Base-by-base conservation (phyloP, 108 stramenopile species). In the Nitzschia putrida region DNA sequence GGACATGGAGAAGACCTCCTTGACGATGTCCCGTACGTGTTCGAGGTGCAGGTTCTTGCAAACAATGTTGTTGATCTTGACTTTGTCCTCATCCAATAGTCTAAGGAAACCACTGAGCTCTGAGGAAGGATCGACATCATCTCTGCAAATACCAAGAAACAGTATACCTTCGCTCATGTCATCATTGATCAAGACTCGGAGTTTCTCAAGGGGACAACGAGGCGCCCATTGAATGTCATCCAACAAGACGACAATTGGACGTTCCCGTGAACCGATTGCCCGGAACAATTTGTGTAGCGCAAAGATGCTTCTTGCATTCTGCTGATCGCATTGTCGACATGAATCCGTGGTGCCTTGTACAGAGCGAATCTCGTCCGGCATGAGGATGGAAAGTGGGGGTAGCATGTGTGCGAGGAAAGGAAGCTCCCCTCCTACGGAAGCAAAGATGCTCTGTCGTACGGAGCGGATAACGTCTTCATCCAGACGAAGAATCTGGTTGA, bases 141-240 rank as follows among this genome's bases (percentile, higher is more conserved):
- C 56, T 22, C 72, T 43, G 45, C 56, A 49, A 2, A 57, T 66
- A 4, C 72, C 63, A 13, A 73, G 13, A 23, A 73, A 57, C 55
- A 73, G 43, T 26, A 66, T 38, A n/a, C 61, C 61, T 22, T 76
- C 56, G 23, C 51, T 64, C 59, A 39, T 47, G 9, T 45, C 47
- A 42, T 69, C 63, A 18, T 26, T 43, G 54, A 67, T 59, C 39
- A 69, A 49, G 29, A 23, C 22, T 34, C 23, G 49, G 47, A 70
- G 52, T 22, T 74, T 38, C 21, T 66, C 69, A 24, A 73, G 34
- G 0, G 67, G 44, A 20, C 61, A 52, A 13, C 64, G 47, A 24
- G 72, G 26, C 45, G 76, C 71, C 68, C 71, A 82, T 52, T 82
- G 81, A 13, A 82, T 50, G 66, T 82, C 73, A 40, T 82, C 76